Conservation (phyloP, 768 basidiomycete species). For the Collybiopsis confluens region DNA sequence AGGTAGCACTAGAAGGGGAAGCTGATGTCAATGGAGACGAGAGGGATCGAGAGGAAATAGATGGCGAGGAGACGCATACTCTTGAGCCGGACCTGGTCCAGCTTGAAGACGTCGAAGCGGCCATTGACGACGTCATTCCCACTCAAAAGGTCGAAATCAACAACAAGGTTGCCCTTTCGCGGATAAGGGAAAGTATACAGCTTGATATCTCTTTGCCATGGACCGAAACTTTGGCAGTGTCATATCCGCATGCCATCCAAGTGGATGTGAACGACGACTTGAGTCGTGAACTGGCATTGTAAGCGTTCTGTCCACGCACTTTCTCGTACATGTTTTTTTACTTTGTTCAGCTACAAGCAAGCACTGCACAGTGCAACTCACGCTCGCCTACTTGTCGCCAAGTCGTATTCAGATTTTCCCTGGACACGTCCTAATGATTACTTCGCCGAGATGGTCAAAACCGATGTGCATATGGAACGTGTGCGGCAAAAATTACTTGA, state of each 20-base stretch:
- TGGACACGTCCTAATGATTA: constrained; percentile 93
- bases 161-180: constrained; percentile 73
- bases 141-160: constrained; percentile 79
- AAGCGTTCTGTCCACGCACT: constrained; percentile 26
- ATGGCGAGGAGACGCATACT: constrained; percentile 23
- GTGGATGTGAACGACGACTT: constrained; percentile 86
- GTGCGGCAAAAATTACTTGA: constrained; percentile 88
- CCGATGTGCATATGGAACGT: constrained; percentile 95
- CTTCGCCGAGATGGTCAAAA: constrained; percentile 99
- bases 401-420: constrained; percentile 57
- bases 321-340: not conserved
- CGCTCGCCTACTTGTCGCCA: constrained; percentile 73
- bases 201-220: constrained; percentile 73
- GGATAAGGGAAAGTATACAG: constrained; percentile 74
- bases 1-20: constrained; percentile 31
- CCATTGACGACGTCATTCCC: constrained; percentile 82
- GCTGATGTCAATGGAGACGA: constrained; percentile 13
- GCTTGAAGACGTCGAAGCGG: constrained; percentile 65
- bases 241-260: constrained; percentile 69
- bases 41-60: constrained; percentile 19
- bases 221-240: constrained; percentile 76
- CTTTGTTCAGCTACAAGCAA: constrained; percentile 79
- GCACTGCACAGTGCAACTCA: constrained; percentile 79
- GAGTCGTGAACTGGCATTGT: constrained; percentile 95
- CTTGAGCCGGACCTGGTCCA: constrained; percentile 42